Evolutionary conservation across 2,329 filamentous ascomycete genomes (phyloP).

Genomic region (Xylariales sp.): DNA sequence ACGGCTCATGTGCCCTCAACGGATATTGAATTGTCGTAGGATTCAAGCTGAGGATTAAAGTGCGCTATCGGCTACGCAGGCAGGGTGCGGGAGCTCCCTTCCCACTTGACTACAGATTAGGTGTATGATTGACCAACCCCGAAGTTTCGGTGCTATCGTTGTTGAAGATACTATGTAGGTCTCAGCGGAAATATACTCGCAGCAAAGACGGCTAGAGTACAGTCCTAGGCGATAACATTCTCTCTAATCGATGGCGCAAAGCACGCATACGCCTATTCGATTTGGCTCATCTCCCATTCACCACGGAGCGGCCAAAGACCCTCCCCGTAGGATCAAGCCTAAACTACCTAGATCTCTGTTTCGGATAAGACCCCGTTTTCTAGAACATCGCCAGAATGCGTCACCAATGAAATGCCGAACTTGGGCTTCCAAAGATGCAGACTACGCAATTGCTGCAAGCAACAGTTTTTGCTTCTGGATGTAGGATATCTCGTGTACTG

Average conservation of each 20-base stretch:
- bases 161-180: not conserved
- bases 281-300: constrained; percentile 1
- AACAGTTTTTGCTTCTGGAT: not conserved
- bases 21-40: constrained; percentile 24
- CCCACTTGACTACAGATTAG: constrained; percentile 10
- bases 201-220: not conserved
- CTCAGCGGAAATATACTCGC: not conserved
- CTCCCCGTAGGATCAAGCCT: constrained; percentile 3
- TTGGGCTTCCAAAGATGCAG: not conserved
- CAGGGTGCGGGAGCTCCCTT: constrained; percentile 37
- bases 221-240: not conserved
- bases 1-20: constrained; percentile 20
- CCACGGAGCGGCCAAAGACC: not conserved
- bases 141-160: not conserved
- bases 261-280: not conserved
- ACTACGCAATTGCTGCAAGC: not conserved
- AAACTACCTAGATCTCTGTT: not conserved
- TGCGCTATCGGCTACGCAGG: constrained; percentile 28
- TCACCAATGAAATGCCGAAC: constrained; percentile 6
- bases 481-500: constrained; percentile 7
- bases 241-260: not conserved
- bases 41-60: constrained; percentile 32
- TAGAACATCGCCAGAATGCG: constrained; percentile 28
- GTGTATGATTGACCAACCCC: constrained; percentile 2
- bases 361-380: constrained; percentile 23